Base-by-base conservation (phyloP, 345 rosid genomes). In the Hypericum perforatum region DNA sequence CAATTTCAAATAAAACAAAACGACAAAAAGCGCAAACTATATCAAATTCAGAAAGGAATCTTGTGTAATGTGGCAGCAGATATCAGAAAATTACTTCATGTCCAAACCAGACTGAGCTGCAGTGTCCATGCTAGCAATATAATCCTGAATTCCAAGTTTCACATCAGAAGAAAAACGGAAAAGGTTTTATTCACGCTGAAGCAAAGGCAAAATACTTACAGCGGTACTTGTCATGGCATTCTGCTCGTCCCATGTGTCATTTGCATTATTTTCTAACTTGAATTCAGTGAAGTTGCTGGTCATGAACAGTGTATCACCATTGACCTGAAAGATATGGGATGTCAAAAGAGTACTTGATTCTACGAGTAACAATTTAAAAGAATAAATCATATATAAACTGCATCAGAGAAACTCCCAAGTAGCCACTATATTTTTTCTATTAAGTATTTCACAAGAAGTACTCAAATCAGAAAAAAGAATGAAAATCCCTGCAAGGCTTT, bases 301-400 rank as follows among this genome's bases (percentile, higher is more conserved):
- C 97, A 89, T 79, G 70, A 82, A 94, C 66, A 80, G 59, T 32
- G 97, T 80, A 70, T 94, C 95, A 5, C 99, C 99, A 56, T 94
- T 94, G 65, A 92, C 97, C 99, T 85, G 82, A 60, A 56, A 62
- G 76, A 45, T 43, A 56, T 16, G 15, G 5, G 16, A 12, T 59
- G 42, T 45, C 32, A 22, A 1, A 22, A 1, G 32, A 22, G 32
- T 22, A 4, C 32, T 22, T 4, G 32, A 22, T 22, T 22, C 4
- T 22, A 22, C 32, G 32, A 22, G 32, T 22, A 22, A 22, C 32
- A 22, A 22, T 22, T 22, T 22, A 22, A 22, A 22, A 22, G 32
- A 22, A 22, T 22, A 22, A 22, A 22, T 22, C 32, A 22, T 22
- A 22, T 22, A 22, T 22, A 22, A 22, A 4, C 32, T 22, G 32